Percentiles rank a stretch among this genome's conserved stretches.
Evolutionary conservation across 257 asterid species (phyloP).

Genomic region (Solanum stenotomum): DNA sequence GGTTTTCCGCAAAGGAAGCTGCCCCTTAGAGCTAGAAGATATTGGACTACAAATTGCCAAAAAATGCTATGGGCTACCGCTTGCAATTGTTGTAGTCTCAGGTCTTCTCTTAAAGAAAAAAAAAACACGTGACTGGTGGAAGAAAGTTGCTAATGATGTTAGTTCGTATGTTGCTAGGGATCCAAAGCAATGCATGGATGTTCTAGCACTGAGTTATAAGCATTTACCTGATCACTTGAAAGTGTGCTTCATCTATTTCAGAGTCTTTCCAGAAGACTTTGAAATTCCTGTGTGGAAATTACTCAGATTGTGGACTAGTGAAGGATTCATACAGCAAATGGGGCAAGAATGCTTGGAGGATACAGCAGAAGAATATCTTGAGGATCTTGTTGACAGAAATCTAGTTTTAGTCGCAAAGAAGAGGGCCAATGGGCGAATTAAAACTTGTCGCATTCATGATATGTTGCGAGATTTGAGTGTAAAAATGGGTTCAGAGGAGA

Average conservation of each 20-base stretch:
- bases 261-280: conserved; percentile 21
- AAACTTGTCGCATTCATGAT: conserved; percentile 19
- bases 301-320: conserved; percentile 25
- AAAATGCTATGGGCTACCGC: conserved; percentile 27
- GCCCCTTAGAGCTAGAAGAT: conserved; percentile 16
- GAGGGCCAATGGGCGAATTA: conserved; percentile 13
- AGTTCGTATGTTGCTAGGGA: conserved; percentile 14
- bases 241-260: conserved; percentile 27
- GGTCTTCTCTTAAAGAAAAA: conserved; percentile 20
- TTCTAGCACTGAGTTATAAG: conserved; percentile 23
- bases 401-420: conserved; percentile 10
- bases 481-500: conserved; percentile 16
- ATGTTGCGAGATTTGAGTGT: conserved; percentile 24
- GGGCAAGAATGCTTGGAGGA: conserved; percentile 17
- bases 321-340: conserved; percentile 20
- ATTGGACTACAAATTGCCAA: conserved; percentile 21
- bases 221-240: conserved; percentile 27
- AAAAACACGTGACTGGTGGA: conserved; percentile 20
- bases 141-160: conserved; percentile 13
- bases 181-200: conserved; percentile 21
- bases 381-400: conserved; percentile 25
- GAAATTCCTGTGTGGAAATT: conserved; percentile 23
- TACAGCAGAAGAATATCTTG: conserved; percentile 20
- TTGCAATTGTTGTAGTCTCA: conserved; percentile 26
- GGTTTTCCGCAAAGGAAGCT: conserved; percentile 5